phyloP scores from a whole-genome alignment of 495 filamentous ascomycete genomes.

The Rhizodiscina lignyota region DNA sequence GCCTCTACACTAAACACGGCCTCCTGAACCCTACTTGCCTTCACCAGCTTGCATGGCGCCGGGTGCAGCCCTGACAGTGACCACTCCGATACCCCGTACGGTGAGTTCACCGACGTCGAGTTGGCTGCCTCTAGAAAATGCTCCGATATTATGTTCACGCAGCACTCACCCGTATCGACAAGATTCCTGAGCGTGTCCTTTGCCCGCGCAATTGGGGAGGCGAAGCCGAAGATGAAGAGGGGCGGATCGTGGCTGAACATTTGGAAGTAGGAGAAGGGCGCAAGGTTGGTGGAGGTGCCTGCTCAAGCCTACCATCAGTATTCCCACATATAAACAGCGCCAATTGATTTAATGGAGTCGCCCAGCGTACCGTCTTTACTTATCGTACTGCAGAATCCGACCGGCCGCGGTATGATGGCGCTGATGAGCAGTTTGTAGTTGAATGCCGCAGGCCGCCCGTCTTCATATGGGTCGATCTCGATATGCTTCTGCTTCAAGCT shows the following conservation, averaged over 20 bases:
- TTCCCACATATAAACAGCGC: neutral
- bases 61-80: constrained; percentile 59
- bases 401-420: constrained; percentile 68
- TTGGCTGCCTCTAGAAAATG: constrained; percentile 83
- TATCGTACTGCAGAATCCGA: constrained; percentile 45
- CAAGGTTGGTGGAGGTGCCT: constrained; percentile 49
- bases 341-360: no score
- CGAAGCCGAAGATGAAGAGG: constrained; percentile 66
- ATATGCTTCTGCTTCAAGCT: constrained; percentile 45
- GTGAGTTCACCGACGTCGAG: constrained; percentile 56
- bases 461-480: constrained; percentile 65
- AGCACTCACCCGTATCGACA: constrained; percentile 49
- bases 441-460: constrained; percentile 44
- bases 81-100: constrained; percentile 72
- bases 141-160: constrained; percentile 78
- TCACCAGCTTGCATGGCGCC: constrained; percentile 46
- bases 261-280: constrained; percentile 75
- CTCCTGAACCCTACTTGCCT: constrained; percentile 60
- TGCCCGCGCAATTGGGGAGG: constrained; percentile 25
- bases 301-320: neutral
- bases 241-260: constrained; percentile 82
- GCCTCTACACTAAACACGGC: constrained; percentile 69
- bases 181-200: constrained; percentile 75
- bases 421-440: constrained; percentile 94
- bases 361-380: constrained; percentile 33